Evolutionary conservation across 202 grass and related monocot species (phyloP).

Genomic region (Schoenoplectus triqueter): DNA sequence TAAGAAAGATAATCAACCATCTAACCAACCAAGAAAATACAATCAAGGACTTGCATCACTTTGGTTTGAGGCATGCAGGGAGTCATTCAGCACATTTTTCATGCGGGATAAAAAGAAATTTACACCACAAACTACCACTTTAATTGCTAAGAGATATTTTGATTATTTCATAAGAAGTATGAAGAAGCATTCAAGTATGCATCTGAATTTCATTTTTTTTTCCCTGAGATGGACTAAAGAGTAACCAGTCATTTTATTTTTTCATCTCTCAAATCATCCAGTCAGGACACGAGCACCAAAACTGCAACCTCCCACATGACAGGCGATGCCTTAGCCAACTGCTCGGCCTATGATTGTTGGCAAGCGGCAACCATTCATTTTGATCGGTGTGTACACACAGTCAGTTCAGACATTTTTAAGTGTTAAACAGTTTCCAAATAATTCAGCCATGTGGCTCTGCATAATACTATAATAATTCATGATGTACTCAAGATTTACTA

Average conservation of each 20-base stretch:
- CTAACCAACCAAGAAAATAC: not conserved
- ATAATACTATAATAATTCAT: not conserved
- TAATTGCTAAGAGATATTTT: not conserved
- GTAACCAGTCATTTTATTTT: not conserved
- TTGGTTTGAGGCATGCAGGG: too few species aligned
- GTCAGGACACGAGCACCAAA: not conserved
- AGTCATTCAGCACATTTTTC: not conserved
- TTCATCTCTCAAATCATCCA: not conserved
- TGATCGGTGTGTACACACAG: not conserved
- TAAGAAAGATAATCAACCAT: conserved; percentile 32
- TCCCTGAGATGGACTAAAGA: not conserved
- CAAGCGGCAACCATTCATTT: not conserved
- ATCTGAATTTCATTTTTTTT: not conserved
- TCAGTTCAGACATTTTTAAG: not conserved
- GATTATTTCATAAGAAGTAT: not conserved
- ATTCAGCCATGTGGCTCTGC: not conserved
- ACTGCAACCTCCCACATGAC: not conserved
- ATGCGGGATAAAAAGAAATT: not conserved
- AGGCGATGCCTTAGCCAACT: not conserved
- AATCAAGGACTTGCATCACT: not conserved
- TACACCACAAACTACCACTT: not conserved
- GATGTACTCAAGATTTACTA: not conserved
- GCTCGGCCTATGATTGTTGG: not conserved
- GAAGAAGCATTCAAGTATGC: conserved; percentile 10
- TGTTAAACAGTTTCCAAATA: not conserved